Conservation (phyloP, 2,329 filamentous ascomycete genomes). For the Orbilia blumenaviensis region DNA sequence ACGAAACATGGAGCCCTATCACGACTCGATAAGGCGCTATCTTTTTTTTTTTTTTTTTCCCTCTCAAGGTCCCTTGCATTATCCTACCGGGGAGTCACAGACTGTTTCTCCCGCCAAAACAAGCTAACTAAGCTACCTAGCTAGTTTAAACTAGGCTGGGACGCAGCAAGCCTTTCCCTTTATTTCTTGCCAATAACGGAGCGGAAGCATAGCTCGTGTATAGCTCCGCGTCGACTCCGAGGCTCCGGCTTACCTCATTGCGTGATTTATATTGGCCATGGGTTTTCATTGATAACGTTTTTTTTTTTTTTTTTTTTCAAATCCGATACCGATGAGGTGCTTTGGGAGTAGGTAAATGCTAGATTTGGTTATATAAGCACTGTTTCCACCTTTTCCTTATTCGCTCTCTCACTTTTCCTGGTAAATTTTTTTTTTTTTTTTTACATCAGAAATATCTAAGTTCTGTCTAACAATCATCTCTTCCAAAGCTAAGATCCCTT, state of each 20-base stretch:
- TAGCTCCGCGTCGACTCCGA: slow-evolving; percentile 22
- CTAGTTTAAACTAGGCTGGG: background rate
- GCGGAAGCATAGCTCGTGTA: slow-evolving; percentile 42
- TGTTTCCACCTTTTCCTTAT: background rate
- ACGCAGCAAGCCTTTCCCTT: background rate
- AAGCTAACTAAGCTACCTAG: background rate
- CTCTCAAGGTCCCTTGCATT: background rate
- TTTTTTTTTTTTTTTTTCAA: slow-evolving; percentile 7
- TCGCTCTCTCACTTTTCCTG: too few species aligned
- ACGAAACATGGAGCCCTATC: background rate
- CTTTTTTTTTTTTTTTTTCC: too few species aligned
- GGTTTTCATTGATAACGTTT: slow-evolving; percentile 2
- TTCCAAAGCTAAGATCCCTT: too few species aligned
- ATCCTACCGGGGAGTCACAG: background rate
- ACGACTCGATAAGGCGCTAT: background rate
- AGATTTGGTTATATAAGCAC: slow-evolving; percentile 7
- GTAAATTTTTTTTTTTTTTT: background rate
- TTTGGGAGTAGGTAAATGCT: background rate
- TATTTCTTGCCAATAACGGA: slow-evolving; percentile 34
- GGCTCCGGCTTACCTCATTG: slow-evolving; percentile 39
- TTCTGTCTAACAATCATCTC: background rate
- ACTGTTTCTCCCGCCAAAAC: too few species aligned
- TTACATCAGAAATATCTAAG: background rate
- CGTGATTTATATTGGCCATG: slow-evolving; percentile 32
- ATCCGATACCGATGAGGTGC: slow-evolving; percentile 14